Base-by-base conservation (phyloP, 306 rosid genomes). In the Rosa lucieae region DNA sequence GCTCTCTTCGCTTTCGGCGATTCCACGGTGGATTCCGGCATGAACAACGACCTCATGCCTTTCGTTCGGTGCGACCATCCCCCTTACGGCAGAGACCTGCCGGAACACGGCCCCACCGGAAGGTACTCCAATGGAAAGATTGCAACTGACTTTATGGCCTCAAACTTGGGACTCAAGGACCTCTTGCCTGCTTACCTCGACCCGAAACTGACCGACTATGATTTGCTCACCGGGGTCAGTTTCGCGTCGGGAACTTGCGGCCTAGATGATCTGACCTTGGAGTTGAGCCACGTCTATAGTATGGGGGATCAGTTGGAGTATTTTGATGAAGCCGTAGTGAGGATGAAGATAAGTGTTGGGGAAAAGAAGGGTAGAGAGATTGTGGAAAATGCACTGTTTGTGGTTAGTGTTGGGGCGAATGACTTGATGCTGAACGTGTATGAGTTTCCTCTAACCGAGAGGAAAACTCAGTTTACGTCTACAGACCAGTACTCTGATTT, bases 1-100 rank as follows among this genome's bases (percentile, higher is more conserved):
- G 88, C 87, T 0, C 7, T 89, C 5, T 89, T 83, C 1, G 87
- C 87, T 52, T 85, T 87, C 0, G 90, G 93, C 0, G 93, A 89
- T 51, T 89, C 93, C 17, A 82, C 87, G 8, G 4, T 84, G 2
- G 89, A 89, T 18, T 14, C 86, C 0, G 89, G 87, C 78, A 88
- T 84, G 86, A 89, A 88, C 74, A 86, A 88, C 67, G 58, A 17
- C 67, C 2, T 79, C 3, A 0, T 1, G 17, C 62, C 82, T 3
- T 1, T 83, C 14, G 63, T 77, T 15, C 59, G 65, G 0, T 3
- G 83, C 0, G 61, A 87, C 72, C 88, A 85, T 70, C 15, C 17
- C 0, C 91, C 91, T 15, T 89, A 84, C 17, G 85, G 93, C 40
- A 59, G 66, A 0, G 88, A 87, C 84, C 72, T 87, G 4, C 90